phyloP scores from a whole-genome alignment of 202 grass and related monocot species.

The Cymbopogon flexuosus region DNA sequence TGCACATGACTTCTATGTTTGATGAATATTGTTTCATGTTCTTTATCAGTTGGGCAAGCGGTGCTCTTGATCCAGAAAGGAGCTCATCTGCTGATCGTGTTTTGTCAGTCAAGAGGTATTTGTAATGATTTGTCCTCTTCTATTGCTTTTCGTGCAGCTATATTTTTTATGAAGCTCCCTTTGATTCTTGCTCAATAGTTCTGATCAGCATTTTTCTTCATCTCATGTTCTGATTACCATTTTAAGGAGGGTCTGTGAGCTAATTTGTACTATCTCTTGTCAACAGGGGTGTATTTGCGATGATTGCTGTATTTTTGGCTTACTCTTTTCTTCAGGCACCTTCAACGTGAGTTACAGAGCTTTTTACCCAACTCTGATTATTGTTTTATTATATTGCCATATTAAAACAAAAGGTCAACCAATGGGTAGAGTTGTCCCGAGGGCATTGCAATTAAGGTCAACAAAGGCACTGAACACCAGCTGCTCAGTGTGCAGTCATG shows the following conservation, averaged over 20 bases:
- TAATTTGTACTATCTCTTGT: constrained; percentile 31
- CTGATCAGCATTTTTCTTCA: not conserved
- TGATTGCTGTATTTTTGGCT: constrained; percentile 94
- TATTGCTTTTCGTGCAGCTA: not conserved
- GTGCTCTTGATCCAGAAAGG: constrained; percentile 81
- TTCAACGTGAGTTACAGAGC: constrained; percentile 75
- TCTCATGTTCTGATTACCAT: constrained; percentile 4
- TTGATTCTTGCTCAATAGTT: not conserved
- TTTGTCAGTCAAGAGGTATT: constrained; percentile 84
- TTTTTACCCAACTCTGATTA: constrained; percentile 22
- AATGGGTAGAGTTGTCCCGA: not conserved
- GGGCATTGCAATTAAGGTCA: not conserved
- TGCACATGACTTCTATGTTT: not conserved
- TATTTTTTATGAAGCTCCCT: not conserved
- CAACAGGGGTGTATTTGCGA: constrained; percentile 86
- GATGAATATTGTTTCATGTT: constrained; percentile 6
- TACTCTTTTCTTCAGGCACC: constrained; percentile 99
- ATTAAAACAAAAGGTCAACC: not conserved
- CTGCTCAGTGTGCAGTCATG: not conserved
- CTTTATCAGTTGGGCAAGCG: constrained; percentile 84
- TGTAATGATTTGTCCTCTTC: not conserved
- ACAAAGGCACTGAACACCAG: not conserved
- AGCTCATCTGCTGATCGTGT: constrained; percentile 52
- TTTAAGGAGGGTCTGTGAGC: not conserved
- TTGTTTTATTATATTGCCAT: not conserved